Base-by-base conservation (phyloP, 2,329 filamentous ascomycete genomes). In the Byssochlamys sp. region DNA sequence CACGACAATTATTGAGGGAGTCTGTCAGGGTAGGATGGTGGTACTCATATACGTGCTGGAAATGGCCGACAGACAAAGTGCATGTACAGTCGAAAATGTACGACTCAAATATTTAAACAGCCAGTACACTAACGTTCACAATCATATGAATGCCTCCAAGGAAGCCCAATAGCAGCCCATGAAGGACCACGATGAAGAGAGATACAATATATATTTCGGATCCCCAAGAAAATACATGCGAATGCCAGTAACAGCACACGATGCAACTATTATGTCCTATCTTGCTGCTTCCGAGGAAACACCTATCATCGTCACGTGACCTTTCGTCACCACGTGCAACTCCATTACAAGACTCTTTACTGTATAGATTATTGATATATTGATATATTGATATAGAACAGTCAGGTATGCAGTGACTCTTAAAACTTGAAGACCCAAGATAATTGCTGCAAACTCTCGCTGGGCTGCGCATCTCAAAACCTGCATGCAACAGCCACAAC, bases 31-130 rank as follows among this genome's bases (percentile, higher is more conserved):
- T 2, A 10, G 12, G 31, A 12, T 35, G 26, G 57, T 56, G 60
- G 52, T n/a, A 58, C 51, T 39, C 28, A 56, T 55, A 53, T 45
- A n/a, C 19, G 26, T 52, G 26, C 28, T n/a, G n/a, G 50, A 10
- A 24, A 27, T 5, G n/a, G 6, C 2, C 4, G 6, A 33, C 10
- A 12, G n/a, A 7, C 6, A 7, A 9, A n/a, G n/a, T 14, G 39
- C 19, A 45, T 14, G 35, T 39, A 39, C n/a, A 45, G 6, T 3
- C 19, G 39, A 6, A 45, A 9, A 45, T n/a, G 31, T 33, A 45
- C 14, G 39, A 7, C n/a, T 2, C 14, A 45, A 9, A 45, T 45
- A 45, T 45, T 45, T 45, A 45, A 45, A 45, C n/a, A 45, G 29
- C 11, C 39, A 45, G 39, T 19, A 19, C 4, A 19, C 5, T 7